These are phyloP conservation scores for Phialophora tarda DNA, from an alignment of 2,329 filamentous ascomycete genomes.

Conservation along the genomic window DNA sequence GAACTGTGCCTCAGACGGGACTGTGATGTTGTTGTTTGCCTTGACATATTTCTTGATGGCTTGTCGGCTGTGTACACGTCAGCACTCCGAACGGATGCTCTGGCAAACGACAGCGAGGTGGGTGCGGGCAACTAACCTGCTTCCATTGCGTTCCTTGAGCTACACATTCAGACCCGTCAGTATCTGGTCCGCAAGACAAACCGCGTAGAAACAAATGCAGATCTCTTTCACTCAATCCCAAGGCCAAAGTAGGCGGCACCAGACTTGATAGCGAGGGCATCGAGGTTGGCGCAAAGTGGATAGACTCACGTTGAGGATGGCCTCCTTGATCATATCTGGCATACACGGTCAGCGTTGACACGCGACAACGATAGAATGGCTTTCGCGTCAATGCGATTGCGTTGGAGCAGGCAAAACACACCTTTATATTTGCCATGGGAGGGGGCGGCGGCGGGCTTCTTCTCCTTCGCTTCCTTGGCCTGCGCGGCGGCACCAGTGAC, in stretches of 20 bases:
- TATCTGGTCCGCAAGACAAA: constrained; percentile 33
- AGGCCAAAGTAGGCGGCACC: constrained; percentile 1
- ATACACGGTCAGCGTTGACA: constrained; percentile 58
- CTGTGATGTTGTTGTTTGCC: constrained; percentile 73
- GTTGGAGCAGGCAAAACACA: constrained; percentile 56
- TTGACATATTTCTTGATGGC: constrained; percentile 77
- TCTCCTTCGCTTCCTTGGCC: constrained; percentile 43
- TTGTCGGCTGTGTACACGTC: constrained; percentile 61
- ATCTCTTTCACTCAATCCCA: constrained; percentile 12
- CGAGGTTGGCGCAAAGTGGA: constrained; percentile 54
- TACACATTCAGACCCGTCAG: constrained; percentile 59
- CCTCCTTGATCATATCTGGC: constrained; percentile 75
- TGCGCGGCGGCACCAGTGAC: constrained; percentile 55
- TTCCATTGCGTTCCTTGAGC: constrained; percentile 74
- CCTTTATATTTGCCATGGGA: constrained; percentile 71
- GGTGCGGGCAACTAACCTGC: constrained; percentile 60
- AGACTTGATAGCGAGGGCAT: constrained; percentile 43
- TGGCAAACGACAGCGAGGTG: constrained; percentile 39
- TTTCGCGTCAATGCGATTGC: constrained; percentile 52
- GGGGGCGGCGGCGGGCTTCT: constrained; percentile 62
- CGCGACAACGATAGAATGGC: constrained; percentile 55
- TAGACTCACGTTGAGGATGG: constrained; percentile 71
- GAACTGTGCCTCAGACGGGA: constrained; percentile 63
- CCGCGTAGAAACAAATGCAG: not conserved
- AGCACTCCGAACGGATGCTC: constrained; percentile 23